phyloP scores from a whole-genome alignment of 2,329 filamentous ascomycete species.

The Fusarium goolgardi region DNA sequence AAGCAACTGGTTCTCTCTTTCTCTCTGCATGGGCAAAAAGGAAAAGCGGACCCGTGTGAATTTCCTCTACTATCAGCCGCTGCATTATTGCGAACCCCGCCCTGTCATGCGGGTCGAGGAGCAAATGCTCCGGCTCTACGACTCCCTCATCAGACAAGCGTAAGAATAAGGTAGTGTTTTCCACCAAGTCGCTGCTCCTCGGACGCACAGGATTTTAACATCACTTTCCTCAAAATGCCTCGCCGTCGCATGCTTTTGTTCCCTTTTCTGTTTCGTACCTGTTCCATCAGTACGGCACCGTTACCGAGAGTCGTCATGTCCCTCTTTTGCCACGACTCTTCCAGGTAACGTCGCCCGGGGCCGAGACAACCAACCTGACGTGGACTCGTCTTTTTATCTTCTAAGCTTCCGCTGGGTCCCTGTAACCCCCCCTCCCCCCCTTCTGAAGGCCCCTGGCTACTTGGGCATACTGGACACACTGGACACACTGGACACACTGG shows the following conservation, averaged over 20 bases:
- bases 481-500: slow-evolving; percentile 9
- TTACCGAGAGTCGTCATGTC: slow-evolving; percentile 41
- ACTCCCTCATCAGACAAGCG: slow-evolving; percentile 44
- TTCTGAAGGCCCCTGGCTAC: slow-evolving; percentile 22
- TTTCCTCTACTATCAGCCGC: slow-evolving; percentile 39
- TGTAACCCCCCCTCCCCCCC: slow-evolving; percentile 26
- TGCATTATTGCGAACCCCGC: slow-evolving; percentile 47
- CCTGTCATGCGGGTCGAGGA: slow-evolving; percentile 50
- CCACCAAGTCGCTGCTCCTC: slow-evolving; percentile 42
- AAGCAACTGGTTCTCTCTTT: slow-evolving; percentile 11
- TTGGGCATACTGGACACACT: slow-evolving; percentile 18
- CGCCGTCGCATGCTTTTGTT: slow-evolving; percentile 43
- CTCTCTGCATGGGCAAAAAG: slow-evolving; percentile 6
- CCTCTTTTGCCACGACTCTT: slow-evolving; percentile 43
- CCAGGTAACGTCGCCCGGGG: slow-evolving; percentile 40
- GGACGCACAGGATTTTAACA: slow-evolving; percentile 48
- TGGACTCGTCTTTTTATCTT: slow-evolving; percentile 29
- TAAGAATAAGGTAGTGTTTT: slow-evolving; percentile 36
- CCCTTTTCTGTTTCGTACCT: slow-evolving; percentile 20
- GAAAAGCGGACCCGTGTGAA: slow-evolving; percentile 31
- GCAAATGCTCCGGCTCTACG: slow-evolving; percentile 51
- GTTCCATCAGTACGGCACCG: slow-evolving; percentile 27
- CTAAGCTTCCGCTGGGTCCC: slow-evolving; percentile 39
- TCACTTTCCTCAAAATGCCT: slow-evolving; percentile 50
- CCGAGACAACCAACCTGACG: slow-evolving; percentile 38